Evolutionary conservation across 202 grass and related monocot genomes (phyloP), one percentile per base, ranked within the genome.

Genomic region (Carex sylvatica): DNA sequence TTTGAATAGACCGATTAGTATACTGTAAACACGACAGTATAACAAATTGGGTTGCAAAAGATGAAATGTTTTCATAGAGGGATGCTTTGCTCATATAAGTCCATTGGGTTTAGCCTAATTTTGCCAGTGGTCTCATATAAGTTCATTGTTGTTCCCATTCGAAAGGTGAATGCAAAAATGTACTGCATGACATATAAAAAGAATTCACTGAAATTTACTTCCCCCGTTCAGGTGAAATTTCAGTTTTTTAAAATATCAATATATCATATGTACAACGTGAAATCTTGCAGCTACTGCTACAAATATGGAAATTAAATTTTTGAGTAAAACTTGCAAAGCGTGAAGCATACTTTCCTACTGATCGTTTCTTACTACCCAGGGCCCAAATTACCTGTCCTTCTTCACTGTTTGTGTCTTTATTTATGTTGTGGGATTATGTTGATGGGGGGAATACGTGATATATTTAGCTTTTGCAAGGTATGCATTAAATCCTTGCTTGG

Each of bases 1-100:
- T 76, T 58, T 56, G 28, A 11, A 19, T 58, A 76, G 2, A 9
- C 5, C 51, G 5, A 56, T 76, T 76, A 16, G 35, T 76, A 58
- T 76, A n/a, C 51, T 55, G 14, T 76, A 56, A 76, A 76, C 73
- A 35, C 33, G 15, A 76, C 23, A 47, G 19, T 13, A 11, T 76
- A 19, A 15, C 26, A 20, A 31, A 56, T 77, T 77, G 8, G 67
- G 35, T 73, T 74, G 26, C 30, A 84, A 70, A 72, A 89, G 75
- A 14, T 46, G 62, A 56, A 56, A 56, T 67, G 31, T 18, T 38
- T 61, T n/a, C 30, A 67, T 38, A 38, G 22, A 38, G 65, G 28
- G 65, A 67, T 67, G 14, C 14, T 38, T 67, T 67, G 4, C 65
- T 67, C 15, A 16, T 31, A 65, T 16, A 66, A 35, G 13, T 66